These are phyloP conservation scores for Cruciata laevipes DNA, from an alignment of 257 asterid genomes.

Conservation along the genomic window DNA sequence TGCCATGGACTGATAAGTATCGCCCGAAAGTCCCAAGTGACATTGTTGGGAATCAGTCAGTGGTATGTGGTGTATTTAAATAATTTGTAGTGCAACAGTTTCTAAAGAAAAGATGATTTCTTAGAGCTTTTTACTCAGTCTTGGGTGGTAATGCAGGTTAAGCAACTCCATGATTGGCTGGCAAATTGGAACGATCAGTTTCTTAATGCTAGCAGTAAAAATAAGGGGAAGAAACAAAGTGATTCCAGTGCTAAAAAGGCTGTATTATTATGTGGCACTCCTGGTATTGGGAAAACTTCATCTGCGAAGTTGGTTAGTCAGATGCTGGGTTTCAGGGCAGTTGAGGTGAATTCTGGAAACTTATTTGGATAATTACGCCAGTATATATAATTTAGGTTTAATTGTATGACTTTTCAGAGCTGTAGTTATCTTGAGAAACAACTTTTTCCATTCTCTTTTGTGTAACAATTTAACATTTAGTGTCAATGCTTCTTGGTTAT, in stretches of 20 bases:
- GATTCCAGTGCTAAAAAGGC: constrained; percentile 88
- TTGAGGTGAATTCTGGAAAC: constrained; percentile 54
- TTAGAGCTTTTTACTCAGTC: constrained; percentile 2
- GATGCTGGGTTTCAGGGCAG: constrained; percentile 83
- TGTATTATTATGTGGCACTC: constrained; percentile 85
- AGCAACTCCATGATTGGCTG: constrained; percentile 97
- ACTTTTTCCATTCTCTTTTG: neutral
- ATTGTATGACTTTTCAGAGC: neutral
- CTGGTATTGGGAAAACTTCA: constrained; percentile 96
- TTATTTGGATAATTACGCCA: constrained; percentile 1
- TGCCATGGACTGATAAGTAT: constrained; percentile 91
- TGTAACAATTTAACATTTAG: neutral
- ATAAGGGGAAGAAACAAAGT: constrained; percentile 73
- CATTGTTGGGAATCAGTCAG: constrained; percentile 81
- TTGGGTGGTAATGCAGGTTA: constrained; percentile 55
- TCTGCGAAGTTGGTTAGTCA: constrained; percentile 87
- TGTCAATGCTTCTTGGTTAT: neutral
- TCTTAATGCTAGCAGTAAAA: constrained; percentile 52
- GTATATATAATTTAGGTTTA: neutral
- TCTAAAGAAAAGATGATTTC: constrained; percentile 4
- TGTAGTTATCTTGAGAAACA: neutral
- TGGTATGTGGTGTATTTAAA: constrained; percentile 47
- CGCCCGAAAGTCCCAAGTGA: constrained; percentile 72
- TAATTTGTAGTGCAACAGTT: constrained; percentile 12
- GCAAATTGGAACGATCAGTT: constrained; percentile 66